Conservation (phyloP, 176 grass and related monocot species). For the Tillandsia leiboldiana region DNA sequence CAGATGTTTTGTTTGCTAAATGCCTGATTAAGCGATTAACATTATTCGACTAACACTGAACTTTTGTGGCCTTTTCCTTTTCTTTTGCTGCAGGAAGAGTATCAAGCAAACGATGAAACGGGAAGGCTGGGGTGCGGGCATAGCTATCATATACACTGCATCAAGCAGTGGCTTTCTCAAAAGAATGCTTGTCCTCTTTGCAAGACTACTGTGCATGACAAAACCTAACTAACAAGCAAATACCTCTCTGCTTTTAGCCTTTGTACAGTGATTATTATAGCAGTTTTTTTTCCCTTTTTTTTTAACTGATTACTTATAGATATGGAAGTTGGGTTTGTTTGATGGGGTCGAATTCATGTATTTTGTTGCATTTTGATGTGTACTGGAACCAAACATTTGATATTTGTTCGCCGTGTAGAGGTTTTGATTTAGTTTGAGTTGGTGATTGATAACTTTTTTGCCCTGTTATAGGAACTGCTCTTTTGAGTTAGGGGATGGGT, state of each 20-base stretch:
- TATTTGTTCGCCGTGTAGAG: background rate
- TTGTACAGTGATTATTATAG: no score
- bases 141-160: conserved; percentile 77
- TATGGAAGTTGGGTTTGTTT: background rate
- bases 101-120: conserved; percentile 47
- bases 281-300: no score
- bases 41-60: no score
- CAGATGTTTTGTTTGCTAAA: no score
- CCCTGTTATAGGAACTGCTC: background rate
- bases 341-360: background rate
- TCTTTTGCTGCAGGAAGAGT: conserved; percentile 52
- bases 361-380: background rate
- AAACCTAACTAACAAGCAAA: no score
- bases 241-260: no score
- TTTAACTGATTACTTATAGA: no score
- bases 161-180: conserved; percentile 85
- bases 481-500: no score
- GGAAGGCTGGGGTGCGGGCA: conserved; percentile 74
- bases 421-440: background rate
- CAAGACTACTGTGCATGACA: conserved; percentile 34
- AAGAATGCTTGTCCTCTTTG: conserved; percentile 94
- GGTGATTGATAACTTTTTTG: background rate
- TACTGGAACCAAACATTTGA: background rate
- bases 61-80: no score
- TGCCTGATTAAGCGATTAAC: no score